These are phyloP conservation scores for Trypanosoma mega DNA, from an alignment of 208 protist genomes.

Conservation along the genomic window DNA sequence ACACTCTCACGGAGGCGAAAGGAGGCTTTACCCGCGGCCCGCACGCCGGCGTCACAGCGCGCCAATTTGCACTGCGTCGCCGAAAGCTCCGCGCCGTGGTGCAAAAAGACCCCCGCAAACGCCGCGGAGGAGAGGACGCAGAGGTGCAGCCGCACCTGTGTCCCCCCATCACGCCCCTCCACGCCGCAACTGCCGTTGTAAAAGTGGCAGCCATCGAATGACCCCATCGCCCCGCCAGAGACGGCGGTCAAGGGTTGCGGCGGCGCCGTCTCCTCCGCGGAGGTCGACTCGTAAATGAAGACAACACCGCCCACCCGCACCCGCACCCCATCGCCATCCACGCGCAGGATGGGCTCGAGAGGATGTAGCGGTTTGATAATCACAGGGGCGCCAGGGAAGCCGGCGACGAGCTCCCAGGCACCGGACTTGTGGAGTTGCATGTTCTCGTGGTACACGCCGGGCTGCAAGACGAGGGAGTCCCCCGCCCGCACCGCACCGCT, in stretches of 20 bases:
- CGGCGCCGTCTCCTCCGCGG: conserved; percentile 13
- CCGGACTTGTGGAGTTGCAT: conserved; percentile 38
- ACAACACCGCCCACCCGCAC: conserved; percentile 52
- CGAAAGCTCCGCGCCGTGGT: conserved; percentile 31
- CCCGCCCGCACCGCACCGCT: not conserved
- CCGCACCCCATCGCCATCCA: conserved; percentile 29
- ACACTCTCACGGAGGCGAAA: conserved; percentile 39
- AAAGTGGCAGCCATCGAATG: conserved; percentile 59
- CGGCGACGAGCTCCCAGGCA: conserved; percentile 39
- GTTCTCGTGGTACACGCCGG: conserved; percentile 65
- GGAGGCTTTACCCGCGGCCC: conserved; percentile 20
- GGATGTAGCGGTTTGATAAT: conserved; percentile 41
- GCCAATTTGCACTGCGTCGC: conserved; percentile 43
- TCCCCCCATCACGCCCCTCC: conserved; percentile 29
- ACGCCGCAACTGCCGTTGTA: conserved; percentile 55
- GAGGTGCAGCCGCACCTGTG: conserved; percentile 37
- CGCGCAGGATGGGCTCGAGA: conserved; percentile 47
- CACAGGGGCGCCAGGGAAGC: conserved; percentile 57
- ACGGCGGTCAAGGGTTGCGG: conserved; percentile 36
- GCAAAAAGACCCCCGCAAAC: conserved; percentile 52
- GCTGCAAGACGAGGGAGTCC: conserved; percentile 46
- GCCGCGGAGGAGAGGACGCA: conserved; percentile 53
- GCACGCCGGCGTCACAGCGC: conserved; percentile 50
- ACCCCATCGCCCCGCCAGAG: conserved; percentile 32
- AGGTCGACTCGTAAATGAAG: conserved; percentile 20